Evolutionary conservation across 1,284 basidiomycete species (phyloP).

Genomic region (Retiboletus flavoniger): DNA sequence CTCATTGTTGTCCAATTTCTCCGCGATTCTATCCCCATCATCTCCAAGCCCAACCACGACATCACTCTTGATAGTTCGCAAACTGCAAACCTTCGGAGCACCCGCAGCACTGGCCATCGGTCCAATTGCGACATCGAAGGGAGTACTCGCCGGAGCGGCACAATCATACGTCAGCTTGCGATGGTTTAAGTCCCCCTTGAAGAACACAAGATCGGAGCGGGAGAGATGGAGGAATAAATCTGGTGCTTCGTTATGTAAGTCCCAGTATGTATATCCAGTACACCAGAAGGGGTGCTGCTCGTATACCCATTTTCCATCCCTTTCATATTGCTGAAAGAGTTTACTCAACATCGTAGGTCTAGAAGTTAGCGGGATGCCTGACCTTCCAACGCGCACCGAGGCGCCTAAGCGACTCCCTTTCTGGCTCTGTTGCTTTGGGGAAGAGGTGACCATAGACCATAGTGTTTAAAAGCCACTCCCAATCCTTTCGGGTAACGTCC

Average conservation of each 20-base stretch:
- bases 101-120: conserved; percentile 89
- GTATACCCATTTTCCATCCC: conserved; percentile 92
- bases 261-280: conserved; percentile 95
- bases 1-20: conserved; percentile 82
- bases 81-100: conserved; percentile 82
- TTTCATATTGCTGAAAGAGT: conserved; percentile 76
- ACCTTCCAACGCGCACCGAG: conserved; percentile 93
- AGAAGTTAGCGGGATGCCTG: conserved; percentile 9
- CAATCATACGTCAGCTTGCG: conserved; percentile 92
- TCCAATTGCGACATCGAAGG: conserved; percentile 91
- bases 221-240: conserved; percentile 94
- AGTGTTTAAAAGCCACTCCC: conserved; percentile 90
- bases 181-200: conserved; percentile 96
- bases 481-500: conserved; percentile 96
- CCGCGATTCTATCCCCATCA: conserved; percentile 74
- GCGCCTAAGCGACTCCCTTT: conserved; percentile 78
- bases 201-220: conserved; percentile 89
- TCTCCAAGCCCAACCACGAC: conserved; percentile 69
- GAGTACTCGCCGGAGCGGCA: conserved; percentile 86
- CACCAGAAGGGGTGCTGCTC: conserved; percentile 98
- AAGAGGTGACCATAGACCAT: conserved; percentile 90
- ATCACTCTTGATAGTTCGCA: conserved; percentile 89
- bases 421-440: conserved; percentile 74
- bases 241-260: conserved; percentile 84
- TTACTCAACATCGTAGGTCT: conserved; percentile 10